Evolutionary conservation across 2,329 filamentous ascomycete species (phyloP).

Genomic region (Trichoderma guizhouense): DNA sequence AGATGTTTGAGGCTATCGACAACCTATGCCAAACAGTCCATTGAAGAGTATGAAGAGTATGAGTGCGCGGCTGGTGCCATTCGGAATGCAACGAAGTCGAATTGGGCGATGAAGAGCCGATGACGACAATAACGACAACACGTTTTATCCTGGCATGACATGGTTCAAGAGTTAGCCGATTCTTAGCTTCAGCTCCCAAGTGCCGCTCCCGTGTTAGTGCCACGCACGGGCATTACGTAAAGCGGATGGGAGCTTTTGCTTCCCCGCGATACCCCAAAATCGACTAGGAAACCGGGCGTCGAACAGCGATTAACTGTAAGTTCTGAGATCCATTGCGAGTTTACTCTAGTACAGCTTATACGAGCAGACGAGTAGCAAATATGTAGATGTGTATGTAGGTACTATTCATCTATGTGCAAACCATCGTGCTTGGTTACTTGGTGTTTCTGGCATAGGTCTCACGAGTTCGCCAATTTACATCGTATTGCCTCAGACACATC

Average conservation of each 20-base stretch:
- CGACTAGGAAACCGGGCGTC: not conserved
- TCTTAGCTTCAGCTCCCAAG: conserved; percentile 2
- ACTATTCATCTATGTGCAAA: not conserved
- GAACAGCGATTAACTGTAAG: not conserved
- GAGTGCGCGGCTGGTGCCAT: not conserved
- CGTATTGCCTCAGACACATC: not conserved
- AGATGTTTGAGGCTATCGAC: not conserved
- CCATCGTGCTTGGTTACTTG: not conserved
- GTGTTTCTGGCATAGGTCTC: not conserved
- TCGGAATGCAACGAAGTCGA: not conserved
- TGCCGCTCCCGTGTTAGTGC: conserved; percentile 4
- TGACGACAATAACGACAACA: conserved; percentile 11
- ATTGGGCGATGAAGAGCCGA: not conserved
- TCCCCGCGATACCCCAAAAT: not conserved
- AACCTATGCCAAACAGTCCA: not conserved
- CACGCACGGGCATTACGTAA: not conserved
- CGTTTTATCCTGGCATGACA: not conserved
- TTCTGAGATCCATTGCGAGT: not conserved
- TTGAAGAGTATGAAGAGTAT: not conserved
- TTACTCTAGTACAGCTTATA: not conserved
- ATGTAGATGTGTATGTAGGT: not conserved
- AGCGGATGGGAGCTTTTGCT: not conserved
- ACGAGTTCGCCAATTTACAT: not conserved
- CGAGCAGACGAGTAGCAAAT: not conserved
- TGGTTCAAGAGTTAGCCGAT: not conserved